Percentiles rank a stretch among this genome's conserved stretches.
phyloP scores from a whole-genome alignment of 441 rosid genomes.

The Erysimum cheiri region DNA sequence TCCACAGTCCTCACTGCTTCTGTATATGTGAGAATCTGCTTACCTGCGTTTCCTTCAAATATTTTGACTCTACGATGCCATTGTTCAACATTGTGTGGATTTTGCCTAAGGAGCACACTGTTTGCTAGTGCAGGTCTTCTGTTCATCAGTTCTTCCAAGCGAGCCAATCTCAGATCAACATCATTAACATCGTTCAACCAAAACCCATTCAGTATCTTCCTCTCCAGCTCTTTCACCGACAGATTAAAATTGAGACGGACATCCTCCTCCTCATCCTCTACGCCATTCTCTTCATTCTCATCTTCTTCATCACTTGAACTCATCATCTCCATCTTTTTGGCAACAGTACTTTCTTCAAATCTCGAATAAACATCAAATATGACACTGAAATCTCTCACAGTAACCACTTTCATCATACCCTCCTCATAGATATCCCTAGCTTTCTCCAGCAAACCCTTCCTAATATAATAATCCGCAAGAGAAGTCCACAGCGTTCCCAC shows the following conservation, averaged over 20 bases:
- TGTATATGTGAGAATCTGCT: slow-evolving; percentile 87
- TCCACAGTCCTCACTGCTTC: slow-evolving; percentile 95
- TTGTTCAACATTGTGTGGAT: slow-evolving; percentile 97
- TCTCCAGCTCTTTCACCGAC: slow-evolving; percentile 63
- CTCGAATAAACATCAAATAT: slow-evolving; percentile 85
- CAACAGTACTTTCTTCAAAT: slow-evolving; percentile 82
- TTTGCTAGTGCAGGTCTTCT: slow-evolving; percentile 91
- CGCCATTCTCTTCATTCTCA: slow-evolving; percentile 51
- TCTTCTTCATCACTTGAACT: slow-evolving; percentile 76
- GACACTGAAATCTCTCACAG: slow-evolving; percentile 90
- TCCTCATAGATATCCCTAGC: slow-evolving; percentile 93
- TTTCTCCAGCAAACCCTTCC: slow-evolving; percentile 86
- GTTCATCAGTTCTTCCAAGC: slow-evolving; percentile 73
- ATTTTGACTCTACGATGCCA: slow-evolving; percentile 93
- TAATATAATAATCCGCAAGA: slow-evolving; percentile 89
- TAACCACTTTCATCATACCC: slow-evolving; percentile 92
- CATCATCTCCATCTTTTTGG: slow-evolving; percentile 70
- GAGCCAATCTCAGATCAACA: slow-evolving; percentile 82
- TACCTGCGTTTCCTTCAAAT: slow-evolving; percentile 79
- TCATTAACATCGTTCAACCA: slow-evolving; percentile 86
- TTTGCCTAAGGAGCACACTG: slow-evolving; percentile 88
- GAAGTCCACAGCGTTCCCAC: slow-evolving; percentile 96
- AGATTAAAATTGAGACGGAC: slow-evolving; percentile 60
- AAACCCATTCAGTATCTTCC: slow-evolving; percentile 72
- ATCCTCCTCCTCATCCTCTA: slow-evolving; percentile 67